Evolutionary conservation across 1,139 yeast genomes (phyloP).

Genomic region (Magnusiomyces sp.): DNA sequence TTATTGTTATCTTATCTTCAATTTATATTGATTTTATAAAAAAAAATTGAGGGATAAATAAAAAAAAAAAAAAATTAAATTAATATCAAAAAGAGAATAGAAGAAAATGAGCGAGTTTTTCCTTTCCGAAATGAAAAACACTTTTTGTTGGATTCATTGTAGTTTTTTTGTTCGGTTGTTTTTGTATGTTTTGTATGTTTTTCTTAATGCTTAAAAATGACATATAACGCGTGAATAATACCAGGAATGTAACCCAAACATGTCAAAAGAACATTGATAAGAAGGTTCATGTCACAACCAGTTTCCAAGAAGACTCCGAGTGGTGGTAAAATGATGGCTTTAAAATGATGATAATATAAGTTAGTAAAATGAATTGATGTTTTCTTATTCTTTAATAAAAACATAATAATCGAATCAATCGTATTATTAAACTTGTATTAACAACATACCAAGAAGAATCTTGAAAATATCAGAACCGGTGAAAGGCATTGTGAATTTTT

Average conservation of each 20-base stretch:
- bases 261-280: constrained; percentile 53
- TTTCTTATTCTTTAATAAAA: neutral
- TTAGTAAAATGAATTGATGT: neutral
- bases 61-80: too few species aligned
- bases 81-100: too few species aligned
- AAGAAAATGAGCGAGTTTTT: too few species aligned
- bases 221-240: constrained; percentile 54
- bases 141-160: too few species aligned
- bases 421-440: neutral
- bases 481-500: constrained; percentile 25
- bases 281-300: constrained; percentile 50
- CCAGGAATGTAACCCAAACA: constrained; percentile 53
- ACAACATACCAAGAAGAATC: constrained; percentile 39
- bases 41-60: too few species aligned
- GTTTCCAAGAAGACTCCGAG: constrained; percentile 65
- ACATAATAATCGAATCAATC: neutral
- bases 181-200: too few species aligned
- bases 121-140: too few species aligned
- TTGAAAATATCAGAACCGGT: constrained; percentile 42
- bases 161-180: too few species aligned
- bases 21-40: too few species aligned
- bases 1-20: too few species aligned
- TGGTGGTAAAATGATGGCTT: constrained; percentile 62
- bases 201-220: constrained; percentile 34
- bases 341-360: neutral